Conservation (phyloP, 2,329 filamentous ascomycete species). For the Aulographum hederae region DNA sequence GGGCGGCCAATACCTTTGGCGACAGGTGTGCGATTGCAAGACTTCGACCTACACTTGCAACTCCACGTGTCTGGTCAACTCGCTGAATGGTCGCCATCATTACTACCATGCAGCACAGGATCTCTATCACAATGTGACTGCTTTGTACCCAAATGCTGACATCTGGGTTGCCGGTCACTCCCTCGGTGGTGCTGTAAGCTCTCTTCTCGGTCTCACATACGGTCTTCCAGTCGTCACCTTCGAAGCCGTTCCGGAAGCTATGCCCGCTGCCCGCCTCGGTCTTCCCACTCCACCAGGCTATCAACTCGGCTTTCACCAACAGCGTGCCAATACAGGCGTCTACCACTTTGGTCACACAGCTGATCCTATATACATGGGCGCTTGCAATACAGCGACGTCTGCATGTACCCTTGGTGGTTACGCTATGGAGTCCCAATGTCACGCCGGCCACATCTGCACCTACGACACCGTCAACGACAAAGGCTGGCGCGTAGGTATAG, state of each 20-base stretch:
- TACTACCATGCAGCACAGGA: slow-evolving; percentile 85
- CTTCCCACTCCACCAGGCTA: slow-evolving; percentile 69
- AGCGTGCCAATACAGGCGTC: slow-evolving; percentile 52
- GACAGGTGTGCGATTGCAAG: slow-evolving; percentile 85
- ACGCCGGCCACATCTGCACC: slow-evolving; percentile 70
- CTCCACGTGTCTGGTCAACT: slow-evolving; percentile 65
- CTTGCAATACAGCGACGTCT: slow-evolving; percentile 77
- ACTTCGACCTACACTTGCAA: slow-evolving; percentile 80
- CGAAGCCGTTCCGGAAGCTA: slow-evolving; percentile 78
- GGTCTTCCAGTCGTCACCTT: slow-evolving; percentile 84
- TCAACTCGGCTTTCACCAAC: slow-evolving; percentile 52
- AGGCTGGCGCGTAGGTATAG: slow-evolving; percentile 80
- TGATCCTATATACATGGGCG: slow-evolving; percentile 86
- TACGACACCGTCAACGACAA: slow-evolving; percentile 88
- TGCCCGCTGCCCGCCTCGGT: slow-evolving; percentile 69
- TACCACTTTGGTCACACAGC: slow-evolving; percentile 93
- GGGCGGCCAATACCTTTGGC: slow-evolving; percentile 77
- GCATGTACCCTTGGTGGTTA: slow-evolving; percentile 85
- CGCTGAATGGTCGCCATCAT: slow-evolving; percentile 63
- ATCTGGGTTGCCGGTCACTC: slow-evolving; percentile 90
- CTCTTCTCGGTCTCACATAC: slow-evolving; percentile 80
- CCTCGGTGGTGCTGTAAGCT: slow-evolving; percentile 73
- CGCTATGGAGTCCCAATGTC: slow-evolving; percentile 82
- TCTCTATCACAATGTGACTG: slow-evolving; percentile 82
- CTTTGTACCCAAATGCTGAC: slow-evolving; percentile 65